Base-by-base conservation (phyloP, 805 yeast species). In the Cyberlindnera veronae region DNA sequence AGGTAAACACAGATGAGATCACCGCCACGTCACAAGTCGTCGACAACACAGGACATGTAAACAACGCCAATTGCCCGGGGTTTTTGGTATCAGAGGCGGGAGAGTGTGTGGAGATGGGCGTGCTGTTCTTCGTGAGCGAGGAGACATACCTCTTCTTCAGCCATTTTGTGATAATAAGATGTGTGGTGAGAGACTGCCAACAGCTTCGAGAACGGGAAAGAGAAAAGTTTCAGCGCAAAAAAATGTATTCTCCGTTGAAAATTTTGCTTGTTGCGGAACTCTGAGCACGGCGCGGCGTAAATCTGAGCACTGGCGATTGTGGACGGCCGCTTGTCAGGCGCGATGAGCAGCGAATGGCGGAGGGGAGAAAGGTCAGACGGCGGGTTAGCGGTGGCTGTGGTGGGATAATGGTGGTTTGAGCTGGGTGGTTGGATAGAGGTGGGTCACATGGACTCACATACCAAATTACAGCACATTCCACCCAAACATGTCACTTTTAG, bases 121-220 rank as follows among this genome's bases (percentile, higher is more conserved):
- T n/a, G n/a, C n/a, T n/a, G n/a, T n/a, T n/a, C n/a, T n/a, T n/a
- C n/a, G n/a, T n/a, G n/a, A n/a, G n/a, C n/a, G n/a, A n/a, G n/a
- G 18, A 12, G 8, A 54, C 58, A 22, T 51, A 54, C 58, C 24
- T 54, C 60, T 55, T 55, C 60, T 54, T 55, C 60, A 55, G 60
- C 55, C 60, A 55, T 55, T 44, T 45, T 54, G 48, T 29, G 22
- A 29, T 23, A 32, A 22, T 39, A 10, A n/a, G 34, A 14, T 17
- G 19, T 21, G 27, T 32, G 29, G 31, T 24, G 40, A 28, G 29
- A 24, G 32, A 27, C 3, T 27, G 33, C 7, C 27, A 15, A 5
- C 11, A 16, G 14, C n/a, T 4, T 23, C 16, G 26, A 18, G 6
- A 34, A 19, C 18, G 20, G 29, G 28, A 32, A 28, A 20, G 17